These are phyloP conservation scores for Cladobotryum protrusum DNA, from an alignment of 2,329 filamentous ascomycete genomes.

Conservation along the genomic window DNA sequence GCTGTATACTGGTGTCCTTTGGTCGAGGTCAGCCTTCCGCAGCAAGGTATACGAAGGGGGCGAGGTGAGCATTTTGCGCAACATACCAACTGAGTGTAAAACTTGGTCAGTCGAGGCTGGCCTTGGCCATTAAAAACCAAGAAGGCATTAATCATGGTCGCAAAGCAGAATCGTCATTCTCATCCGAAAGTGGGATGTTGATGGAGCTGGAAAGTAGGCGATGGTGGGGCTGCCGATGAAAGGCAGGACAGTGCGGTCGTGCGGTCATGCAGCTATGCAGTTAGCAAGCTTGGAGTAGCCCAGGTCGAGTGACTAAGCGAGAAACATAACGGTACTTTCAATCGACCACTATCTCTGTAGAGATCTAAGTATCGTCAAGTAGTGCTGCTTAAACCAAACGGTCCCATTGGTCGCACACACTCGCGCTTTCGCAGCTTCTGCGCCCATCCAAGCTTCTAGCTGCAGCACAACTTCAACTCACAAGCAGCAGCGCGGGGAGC, in stretches of 20 bases:
- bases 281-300: too few relatives aligned
- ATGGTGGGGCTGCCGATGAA: slow-evolving; percentile 1
- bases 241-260: not conserved
- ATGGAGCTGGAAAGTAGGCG: not conserved
- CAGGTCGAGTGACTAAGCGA: slow-evolving; percentile 2
- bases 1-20: slow-evolving; percentile 94
- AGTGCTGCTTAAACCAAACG: too few relatives aligned
- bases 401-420: too few relatives aligned
- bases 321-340: not conserved
- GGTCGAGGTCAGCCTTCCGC: not conserved
- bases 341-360: too few relatives aligned
- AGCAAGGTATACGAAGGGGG: not conserved
- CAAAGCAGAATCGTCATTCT: slow-evolving; percentile 16
- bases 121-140: slow-evolving; percentile 98
- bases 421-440: too few relatives aligned
- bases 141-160: slow-evolving; percentile 92
- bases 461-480: not conserved
- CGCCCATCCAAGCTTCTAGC: not conserved
- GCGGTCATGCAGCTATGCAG: too few relatives aligned
- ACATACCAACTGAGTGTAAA: slow-evolving; percentile 88
- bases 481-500: not conserved
- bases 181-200: slow-evolving; percentile 7
- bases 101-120: slow-evolving; percentile 93
- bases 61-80: not conserved
- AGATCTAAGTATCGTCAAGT: too few relatives aligned